A percentile compares a stretch with the other conserved stretches of the same genome.
Conservation (phyloP, 129 eudicot species). For the Helichrysum umbraculigerum region DNA sequence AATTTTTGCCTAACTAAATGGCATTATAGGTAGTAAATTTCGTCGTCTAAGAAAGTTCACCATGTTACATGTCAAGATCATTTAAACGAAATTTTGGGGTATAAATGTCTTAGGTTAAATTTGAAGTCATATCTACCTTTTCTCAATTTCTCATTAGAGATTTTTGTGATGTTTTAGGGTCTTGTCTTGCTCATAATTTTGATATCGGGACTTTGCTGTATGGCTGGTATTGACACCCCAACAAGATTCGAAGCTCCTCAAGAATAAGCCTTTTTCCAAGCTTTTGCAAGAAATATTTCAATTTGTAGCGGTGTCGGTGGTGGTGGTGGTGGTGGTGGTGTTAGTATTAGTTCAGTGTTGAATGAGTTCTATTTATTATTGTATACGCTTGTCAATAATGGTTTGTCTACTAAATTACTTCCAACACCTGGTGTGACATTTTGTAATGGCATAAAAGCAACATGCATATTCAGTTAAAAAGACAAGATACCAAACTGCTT, state of each 20-base stretch:
- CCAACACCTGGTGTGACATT: constrained; percentile 32
- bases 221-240: constrained; percentile 98
- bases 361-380: constrained; percentile 32
- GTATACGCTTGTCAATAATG: constrained; percentile 38
- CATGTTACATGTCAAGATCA: neutral
- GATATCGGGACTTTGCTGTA: constrained; percentile 93
- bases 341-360: constrained; percentile 33
- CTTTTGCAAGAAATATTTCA: constrained; percentile 14
- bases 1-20: neutral
- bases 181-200: constrained; percentile 75
- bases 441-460: constrained; percentile 34
- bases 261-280: constrained; percentile 39
- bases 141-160: neutral
- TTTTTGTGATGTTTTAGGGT: constrained; percentile 48
- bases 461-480: constrained; percentile 8
- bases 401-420: constrained; percentile 18
- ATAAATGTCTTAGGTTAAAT: neutral
- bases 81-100: neutral
- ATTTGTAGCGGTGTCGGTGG: constrained; percentile 13
- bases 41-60: neutral
- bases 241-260: constrained; percentile 91
- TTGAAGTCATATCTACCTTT: neutral
- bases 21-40: neutral
- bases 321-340: neutral
- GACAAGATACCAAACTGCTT: constrained; percentile 4